Conservation (phyloP, 805 yeast genomes). For the Ogataea thermomethanolica region DNA sequence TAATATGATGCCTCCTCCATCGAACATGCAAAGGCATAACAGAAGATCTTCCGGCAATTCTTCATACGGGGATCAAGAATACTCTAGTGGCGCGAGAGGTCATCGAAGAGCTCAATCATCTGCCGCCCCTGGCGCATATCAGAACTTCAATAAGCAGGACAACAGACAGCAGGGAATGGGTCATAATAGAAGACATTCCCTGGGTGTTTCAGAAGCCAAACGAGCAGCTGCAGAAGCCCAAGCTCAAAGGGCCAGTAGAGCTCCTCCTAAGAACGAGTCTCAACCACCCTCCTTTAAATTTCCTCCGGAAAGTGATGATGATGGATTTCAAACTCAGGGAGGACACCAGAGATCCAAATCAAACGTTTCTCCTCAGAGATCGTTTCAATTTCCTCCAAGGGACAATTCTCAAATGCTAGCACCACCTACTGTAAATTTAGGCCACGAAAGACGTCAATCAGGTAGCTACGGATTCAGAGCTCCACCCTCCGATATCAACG, state of each 20-base stretch:
- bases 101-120: slow-evolving; percentile 50
- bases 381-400: slow-evolving; percentile 65
- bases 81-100: slow-evolving; percentile 22
- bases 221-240: slow-evolving; percentile 93
- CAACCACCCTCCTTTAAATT: slow-evolving; percentile 48
- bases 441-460: slow-evolving; percentile 42
- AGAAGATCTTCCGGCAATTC: slow-evolving; percentile 30
- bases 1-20: slow-evolving; percentile 27
- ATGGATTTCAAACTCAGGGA: slow-evolving; percentile 4
- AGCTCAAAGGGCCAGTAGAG: slow-evolving; percentile 53
- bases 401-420: slow-evolving; percentile 32
- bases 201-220: slow-evolving; percentile 89
- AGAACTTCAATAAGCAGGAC: slow-evolving; percentile 19
- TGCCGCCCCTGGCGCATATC: slow-evolving; percentile 23
- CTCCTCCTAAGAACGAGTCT: slow-evolving; percentile 29
- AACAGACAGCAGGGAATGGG: slow-evolving; percentile 46
- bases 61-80: slow-evolving; percentile 16
- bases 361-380: slow-evolving; percentile 41
- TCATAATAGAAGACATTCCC: slow-evolving; percentile 86
- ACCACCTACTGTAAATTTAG: slow-evolving; percentile 54
- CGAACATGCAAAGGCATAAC: slow-evolving; percentile 31
- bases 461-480: slow-evolving; percentile 39
- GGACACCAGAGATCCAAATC: slow-evolving; percentile 33
- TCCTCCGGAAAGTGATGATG: slow-evolving; percentile 40
- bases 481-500: slow-evolving; percentile 45